phyloP scores from a whole-genome alignment of 805 yeast genomes.

The Starmera dryadoides region DNA sequence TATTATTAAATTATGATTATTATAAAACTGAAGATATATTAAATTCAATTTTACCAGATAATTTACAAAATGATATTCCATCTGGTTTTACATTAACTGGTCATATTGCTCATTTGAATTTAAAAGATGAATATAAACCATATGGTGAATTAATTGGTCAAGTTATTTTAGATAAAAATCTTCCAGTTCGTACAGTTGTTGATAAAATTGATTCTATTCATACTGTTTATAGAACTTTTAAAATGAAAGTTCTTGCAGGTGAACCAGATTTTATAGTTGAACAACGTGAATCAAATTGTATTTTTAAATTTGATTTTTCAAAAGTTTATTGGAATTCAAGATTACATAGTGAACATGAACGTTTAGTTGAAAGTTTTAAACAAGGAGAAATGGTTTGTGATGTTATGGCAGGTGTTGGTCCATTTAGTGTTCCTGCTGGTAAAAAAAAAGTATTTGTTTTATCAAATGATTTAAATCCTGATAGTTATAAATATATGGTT shows the following conservation, averaged over 20 bases:
- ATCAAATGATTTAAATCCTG: constrained; percentile 93
- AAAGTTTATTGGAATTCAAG: constrained; percentile 98
- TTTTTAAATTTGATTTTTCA: constrained; percentile 80
- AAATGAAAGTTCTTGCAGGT: constrained; percentile 92
- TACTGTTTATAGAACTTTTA: constrained; percentile 83
- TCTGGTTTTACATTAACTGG: constrained; percentile 92
- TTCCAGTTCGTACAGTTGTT: constrained; percentile 79
- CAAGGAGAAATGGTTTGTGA: constrained; percentile 79
- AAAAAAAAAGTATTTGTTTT: constrained; percentile 71
- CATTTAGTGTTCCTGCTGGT: constrained; percentile 95
- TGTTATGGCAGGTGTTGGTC: constrained; percentile 98
- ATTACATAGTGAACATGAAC: constrained; percentile 85
- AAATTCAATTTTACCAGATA: constrained; percentile 67
- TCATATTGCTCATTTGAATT: constrained; percentile 88
- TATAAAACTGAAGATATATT: constrained; percentile 91
- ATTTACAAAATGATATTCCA: constrained; percentile 66
- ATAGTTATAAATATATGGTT: constrained; percentile 62
- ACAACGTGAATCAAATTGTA: constrained; percentile 83
- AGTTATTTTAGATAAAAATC: constrained; percentile 73
- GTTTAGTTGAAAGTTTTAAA: constrained; percentile 55
- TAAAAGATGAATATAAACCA: constrained; percentile 79
- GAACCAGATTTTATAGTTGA: constrained; percentile 67
- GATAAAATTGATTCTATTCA: constrained; percentile 85
- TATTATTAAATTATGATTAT: constrained; percentile 60
- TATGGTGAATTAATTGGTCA: constrained; percentile 79